A percentile compares a stretch with the other conserved stretches of the same genome.
phyloP scores from a whole-genome alignment of 2,329 filamentous ascomycete species.

The Fusarium coffeatum region DNA sequence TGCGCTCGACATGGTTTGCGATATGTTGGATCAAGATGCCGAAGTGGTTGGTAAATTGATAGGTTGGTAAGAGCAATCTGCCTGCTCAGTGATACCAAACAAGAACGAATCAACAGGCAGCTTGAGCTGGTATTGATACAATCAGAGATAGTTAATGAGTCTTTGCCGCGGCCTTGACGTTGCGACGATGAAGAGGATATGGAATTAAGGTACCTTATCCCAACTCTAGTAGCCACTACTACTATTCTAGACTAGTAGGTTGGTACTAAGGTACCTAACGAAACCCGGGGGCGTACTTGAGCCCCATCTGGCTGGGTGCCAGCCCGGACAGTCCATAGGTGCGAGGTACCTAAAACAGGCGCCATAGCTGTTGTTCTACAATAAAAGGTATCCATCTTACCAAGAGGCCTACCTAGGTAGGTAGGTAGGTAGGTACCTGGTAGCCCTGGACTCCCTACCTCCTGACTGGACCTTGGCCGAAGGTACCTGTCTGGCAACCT shows the following conservation, averaged over 20 bases:
- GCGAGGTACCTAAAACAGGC: not conserved
- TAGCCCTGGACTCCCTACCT: slow-evolving; percentile 6
- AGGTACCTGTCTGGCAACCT: slow-evolving; percentile 3
- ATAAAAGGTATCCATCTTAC: no score
- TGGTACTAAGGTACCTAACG: not conserved
- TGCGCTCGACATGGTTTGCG: slow-evolving; percentile 58
- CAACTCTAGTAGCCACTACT: not conserved
- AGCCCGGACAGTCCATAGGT: not conserved
- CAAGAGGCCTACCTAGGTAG: no score
- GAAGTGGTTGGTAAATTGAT: slow-evolving; percentile 4
- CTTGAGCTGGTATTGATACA: not conserved
- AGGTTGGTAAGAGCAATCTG: slow-evolving; percentile 1
- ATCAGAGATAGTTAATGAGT: not conserved
- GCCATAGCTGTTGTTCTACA: not conserved
- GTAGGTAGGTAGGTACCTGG: slow-evolving; percentile 2
- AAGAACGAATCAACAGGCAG: not conserved
- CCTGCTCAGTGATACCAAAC: not conserved
- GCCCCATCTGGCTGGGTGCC: not conserved
- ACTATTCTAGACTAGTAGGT: not conserved
- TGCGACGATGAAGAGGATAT: slow-evolving; percentile 8
- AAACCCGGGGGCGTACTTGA: not conserved
- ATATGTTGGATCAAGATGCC: not conserved
- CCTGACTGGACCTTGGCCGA: not conserved
- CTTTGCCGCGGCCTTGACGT: not conserved
- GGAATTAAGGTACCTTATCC: slow-evolving; percentile 10